These are phyloP conservation scores for Boletus coccyginus DNA, from an alignment of 768 basidiomycete genomes.

Conservation along the genomic window DNA sequence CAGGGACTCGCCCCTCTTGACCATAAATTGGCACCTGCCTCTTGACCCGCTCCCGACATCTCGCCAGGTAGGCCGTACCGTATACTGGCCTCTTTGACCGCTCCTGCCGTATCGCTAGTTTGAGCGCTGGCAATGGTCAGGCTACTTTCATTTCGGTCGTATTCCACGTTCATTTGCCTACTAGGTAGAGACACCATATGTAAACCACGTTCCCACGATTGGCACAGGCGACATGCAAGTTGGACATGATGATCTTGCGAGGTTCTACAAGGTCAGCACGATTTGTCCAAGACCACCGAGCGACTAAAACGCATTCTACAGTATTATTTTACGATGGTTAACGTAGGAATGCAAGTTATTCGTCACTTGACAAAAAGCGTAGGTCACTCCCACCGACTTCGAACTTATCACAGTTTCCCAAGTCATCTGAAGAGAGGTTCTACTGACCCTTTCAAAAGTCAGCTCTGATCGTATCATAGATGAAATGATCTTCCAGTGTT, in stretches of 20 bases:
- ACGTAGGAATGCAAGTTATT: not conserved
- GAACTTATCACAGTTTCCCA: slow-evolving; percentile 38
- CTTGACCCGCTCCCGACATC: too few relatives aligned
- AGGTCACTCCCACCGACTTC: slow-evolving; percentile 42
- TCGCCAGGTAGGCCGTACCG: too few relatives aligned
- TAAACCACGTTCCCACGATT: slow-evolving; percentile 42
- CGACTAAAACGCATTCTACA: slow-evolving; percentile 11
- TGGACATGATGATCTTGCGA: slow-evolving; percentile 39
- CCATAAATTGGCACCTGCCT: too few relatives aligned
- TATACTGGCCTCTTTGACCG: too few relatives aligned
- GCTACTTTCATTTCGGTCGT: not conserved
- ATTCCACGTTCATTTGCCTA: not conserved
- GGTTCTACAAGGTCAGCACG: slow-evolving; percentile 42
- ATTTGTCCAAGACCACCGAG: not conserved
- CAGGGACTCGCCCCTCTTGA: too few relatives aligned
- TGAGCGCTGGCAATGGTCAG: slow-evolving; percentile 35
- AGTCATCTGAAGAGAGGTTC: not conserved
- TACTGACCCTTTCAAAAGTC: slow-evolving; percentile 18
- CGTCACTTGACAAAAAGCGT: slow-evolving; percentile 1
- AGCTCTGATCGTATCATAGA: slow-evolving; percentile 46
- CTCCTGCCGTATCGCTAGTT: not conserved
- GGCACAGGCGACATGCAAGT: slow-evolving; percentile 46
- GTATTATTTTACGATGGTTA: slow-evolving; percentile 39
- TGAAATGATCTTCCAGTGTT: slow-evolving; percentile 46
- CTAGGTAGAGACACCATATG: slow-evolving; percentile 41